These are phyloP conservation scores for Leptomonas seymouri DNA, from an alignment of 208 protist genomes.

Conservation along the genomic window DNA sequence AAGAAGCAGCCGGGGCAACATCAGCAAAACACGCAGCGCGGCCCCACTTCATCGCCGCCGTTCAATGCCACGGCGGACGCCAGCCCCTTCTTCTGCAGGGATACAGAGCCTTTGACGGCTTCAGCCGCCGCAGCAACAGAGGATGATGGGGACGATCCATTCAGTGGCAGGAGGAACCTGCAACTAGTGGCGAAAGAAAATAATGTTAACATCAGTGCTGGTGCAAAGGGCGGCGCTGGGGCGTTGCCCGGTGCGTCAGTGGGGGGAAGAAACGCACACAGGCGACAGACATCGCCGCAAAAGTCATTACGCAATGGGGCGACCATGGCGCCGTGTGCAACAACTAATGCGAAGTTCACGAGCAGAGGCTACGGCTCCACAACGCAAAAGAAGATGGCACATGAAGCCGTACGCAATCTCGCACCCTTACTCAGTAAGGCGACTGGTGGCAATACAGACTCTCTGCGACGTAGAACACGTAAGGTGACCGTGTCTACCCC, in stretches of 20 bases:
- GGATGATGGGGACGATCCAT: neutral
- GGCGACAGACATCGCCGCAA: neutral
- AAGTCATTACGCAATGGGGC: neutral
- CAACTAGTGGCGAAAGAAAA: neutral
- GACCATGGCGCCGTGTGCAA: neutral
- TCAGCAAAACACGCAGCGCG: neutral
- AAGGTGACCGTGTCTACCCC: neutral
- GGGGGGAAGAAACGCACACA: neutral
- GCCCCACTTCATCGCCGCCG: neutral
- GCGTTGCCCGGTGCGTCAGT: neutral
- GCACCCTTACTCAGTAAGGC: neutral
- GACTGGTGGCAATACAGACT: neutral
- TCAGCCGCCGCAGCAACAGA: neutral
- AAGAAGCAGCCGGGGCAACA: neutral
- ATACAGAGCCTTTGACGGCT: neutral
- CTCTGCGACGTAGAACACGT: neutral
- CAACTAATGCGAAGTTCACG: neutral
- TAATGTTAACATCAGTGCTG: neutral
- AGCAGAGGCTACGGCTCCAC: neutral
- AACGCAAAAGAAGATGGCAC: neutral
- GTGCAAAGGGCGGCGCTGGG: neutral
- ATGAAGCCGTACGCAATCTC: neutral
- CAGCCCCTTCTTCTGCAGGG: neutral
- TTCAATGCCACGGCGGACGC: neutral
- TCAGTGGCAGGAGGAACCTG: neutral